Evolutionary conservation across 2,329 filamentous ascomycete genomes (phyloP), one percentile per base, ranked within the genome.

Genomic region (Ilyonectria mors-panacis): DNA sequence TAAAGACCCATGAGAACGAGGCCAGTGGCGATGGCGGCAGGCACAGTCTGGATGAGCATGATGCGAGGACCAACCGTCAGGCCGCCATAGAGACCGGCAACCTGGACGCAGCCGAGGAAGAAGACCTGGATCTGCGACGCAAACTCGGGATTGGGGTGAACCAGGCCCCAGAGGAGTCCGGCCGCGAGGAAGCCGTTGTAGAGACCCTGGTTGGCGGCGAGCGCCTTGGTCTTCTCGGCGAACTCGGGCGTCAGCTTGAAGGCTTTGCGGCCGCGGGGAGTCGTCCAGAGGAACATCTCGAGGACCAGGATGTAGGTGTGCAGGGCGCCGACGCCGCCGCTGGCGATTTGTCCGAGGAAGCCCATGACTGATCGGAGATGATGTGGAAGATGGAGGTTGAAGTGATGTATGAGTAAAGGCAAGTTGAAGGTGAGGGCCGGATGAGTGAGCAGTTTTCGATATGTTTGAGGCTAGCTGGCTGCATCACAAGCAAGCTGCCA

Each of bases 101-200:
- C 80, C 35, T 76, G 69, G 30, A 87, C 81, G 60, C 82, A 85
- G 1, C 80, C 79, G 23, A 84, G 76, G 77, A 86, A 86, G 72
- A 87, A 87, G n/a, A 85, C 67, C 45, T 79, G 77, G 55, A 87
- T 77, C 76, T 87, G 82, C 4, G 60, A 70, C 17, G 79, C 81
- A 65, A 87, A 82, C 42, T 76, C 81, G 7, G 77, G 60, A 6
- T 80, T 78, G 1, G 85, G 84, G 70, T 87, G 84, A 4, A 77
- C n/a, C n/a, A 86, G 68, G 3, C 82, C 80, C 85, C 85, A 87
- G 28, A 77, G 65, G 2, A 87, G 75, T 0, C 85, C 85, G 1
- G 84, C 84, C 3, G 84, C 82, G n/a, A 87, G 78, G 61, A 87
- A 86, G 47, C 85, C 85, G 72, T 87, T 87, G 78, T 87, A 87